Base-by-base conservation (phyloP, 2,329 filamentous ascomycete species). In the Aspergillus eucalypticola region DNA sequence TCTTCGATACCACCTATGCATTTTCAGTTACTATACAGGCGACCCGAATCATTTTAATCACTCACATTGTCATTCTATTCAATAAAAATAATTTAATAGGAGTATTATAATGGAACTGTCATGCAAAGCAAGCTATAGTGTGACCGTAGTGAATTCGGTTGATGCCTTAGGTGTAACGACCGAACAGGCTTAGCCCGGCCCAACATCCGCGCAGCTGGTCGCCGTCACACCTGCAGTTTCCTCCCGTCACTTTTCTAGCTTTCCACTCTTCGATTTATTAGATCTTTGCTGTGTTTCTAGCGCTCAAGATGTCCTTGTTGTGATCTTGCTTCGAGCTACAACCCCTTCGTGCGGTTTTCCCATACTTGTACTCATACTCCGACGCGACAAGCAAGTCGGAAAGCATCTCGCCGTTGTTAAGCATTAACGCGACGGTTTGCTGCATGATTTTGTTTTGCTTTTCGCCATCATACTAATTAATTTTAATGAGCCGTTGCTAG, bases 181-280 rank as follows among this genome's bases (percentile, higher is more conserved):
- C 56, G 53, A 61, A 61, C 17, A 15, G 60, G 60, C 46, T 53
- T 61, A 61, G 53, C 53, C 27, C 53, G 15, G 17, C n/a, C 46
- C 46, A 32, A 19, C 38, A 23, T 42, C 25, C n/a, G 52, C 38
- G 27, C 52, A 5, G 52, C 39, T 44, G 38, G 39, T 35, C 38
- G 17, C n/a, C 53, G 53, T 44, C 42, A 42, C 39, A 41, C 15
- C 53, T 35, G 29, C 29, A 35, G 29, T 44, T 55, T 46, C 53
- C 29, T 55, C 53, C 39, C 53, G 39, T 29, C 42, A 25, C 53
- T 46, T 55, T 55, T 46, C 52, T 29, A 42, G 21, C 53, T 55
- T 44, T 44, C 23, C 41, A 35, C 23, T 44, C 39, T 3, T n/a
- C 53, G 15, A 32, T 25, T 50, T 19, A 3, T 17, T n/a, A 17